These are phyloP conservation scores for Gynandropsis gynandra DNA, from an alignment of 345 rosid species.

Conservation along the genomic window DNA sequence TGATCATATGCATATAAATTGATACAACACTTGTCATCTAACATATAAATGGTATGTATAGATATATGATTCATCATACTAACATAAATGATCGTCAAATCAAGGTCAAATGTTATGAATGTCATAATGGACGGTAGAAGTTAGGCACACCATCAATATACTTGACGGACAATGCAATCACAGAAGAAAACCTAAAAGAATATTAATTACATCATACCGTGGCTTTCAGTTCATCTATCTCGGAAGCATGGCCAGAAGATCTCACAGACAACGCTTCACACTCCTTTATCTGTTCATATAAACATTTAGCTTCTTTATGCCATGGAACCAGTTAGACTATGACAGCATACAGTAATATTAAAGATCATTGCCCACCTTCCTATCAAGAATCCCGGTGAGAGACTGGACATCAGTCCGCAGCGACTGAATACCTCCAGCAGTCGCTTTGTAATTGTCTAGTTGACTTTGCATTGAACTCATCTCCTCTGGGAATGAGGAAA, in stretches of 20 bases:
- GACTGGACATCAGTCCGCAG: constrained; percentile 75
- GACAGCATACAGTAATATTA: constrained; percentile 1
- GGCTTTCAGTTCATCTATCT: constrained; percentile 52
- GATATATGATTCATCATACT: no score
- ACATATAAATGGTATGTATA: no score
- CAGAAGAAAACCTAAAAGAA: constrained; percentile 7
- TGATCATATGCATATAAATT: no score
- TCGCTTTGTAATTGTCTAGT: constrained; percentile 61
- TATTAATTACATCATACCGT: constrained; percentile 44
- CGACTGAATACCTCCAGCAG: constrained; percentile 68
- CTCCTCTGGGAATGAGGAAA: constrained; percentile 85
- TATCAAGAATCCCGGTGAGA: constrained; percentile 52
- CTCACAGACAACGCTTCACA: constrained; percentile 48
- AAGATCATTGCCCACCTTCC: constrained; percentile 54
- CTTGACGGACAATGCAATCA: constrained; percentile 6
- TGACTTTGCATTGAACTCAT: constrained; percentile 80
- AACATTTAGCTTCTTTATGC: constrained; percentile 17
- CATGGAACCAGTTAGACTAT: constrained; percentile 14
- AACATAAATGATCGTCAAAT: no score
- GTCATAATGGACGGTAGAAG: no score
- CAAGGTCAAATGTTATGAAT: no score
- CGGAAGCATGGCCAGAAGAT: constrained; percentile 52
- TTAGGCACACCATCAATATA: constrained; percentile 2
- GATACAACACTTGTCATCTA: no score
- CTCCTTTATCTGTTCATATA: constrained; percentile 53